Evolutionary conservation across 2,329 filamentous ascomycete genomes (phyloP), one percentile per base, ranked within the genome.

Genomic region (Fusarium sarcochroum): DNA sequence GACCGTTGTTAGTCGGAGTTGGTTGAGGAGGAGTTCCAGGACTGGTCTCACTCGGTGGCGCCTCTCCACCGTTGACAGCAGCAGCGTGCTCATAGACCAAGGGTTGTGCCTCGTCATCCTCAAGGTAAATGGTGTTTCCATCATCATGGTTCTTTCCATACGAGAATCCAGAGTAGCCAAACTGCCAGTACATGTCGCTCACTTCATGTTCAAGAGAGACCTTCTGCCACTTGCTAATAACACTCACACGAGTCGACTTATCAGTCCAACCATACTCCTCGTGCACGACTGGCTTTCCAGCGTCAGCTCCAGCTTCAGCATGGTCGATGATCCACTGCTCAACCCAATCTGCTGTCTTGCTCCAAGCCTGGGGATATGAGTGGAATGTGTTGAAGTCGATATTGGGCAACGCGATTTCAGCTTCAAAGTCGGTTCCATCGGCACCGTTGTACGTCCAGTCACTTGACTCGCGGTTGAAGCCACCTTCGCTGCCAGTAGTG

Each of bases 401-500:
- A 57, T 80, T 83, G 17, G 79, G 71, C 4, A 87, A 15, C 15
- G 52, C 75, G 3, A 78, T 67, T 71, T 87, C 85, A 46, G 79
- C 79, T 56, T 86, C 84, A 50, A 87, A 87, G 69, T 88, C 85
- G 23, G 84, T 82, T 6, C 86, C 85, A 60, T 87, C 84, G 9
- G 76, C 73, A 10, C 82, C 82, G 61, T 80, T 82, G 73, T 85
- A 85, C 5, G 79, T 74, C 76, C 81, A 82, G 72, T 85, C 83
- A 25, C 78, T 76, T 5, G 77, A 79, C 6, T 70, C 68, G 9
- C 76, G 63, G 72, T 85, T 84, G 76, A 87, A 87, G 42, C 84
- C 88, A 8, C 89, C 89, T 76, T 91, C 85, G 25, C 84, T 85
- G 41, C 86, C 86, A 66, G 81, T 85, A 14, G 86, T 87, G 7